These are phyloP conservation scores for Cicer bijugum DNA, from an alignment of 306 rosid genomes.

Conservation along the genomic window DNA sequence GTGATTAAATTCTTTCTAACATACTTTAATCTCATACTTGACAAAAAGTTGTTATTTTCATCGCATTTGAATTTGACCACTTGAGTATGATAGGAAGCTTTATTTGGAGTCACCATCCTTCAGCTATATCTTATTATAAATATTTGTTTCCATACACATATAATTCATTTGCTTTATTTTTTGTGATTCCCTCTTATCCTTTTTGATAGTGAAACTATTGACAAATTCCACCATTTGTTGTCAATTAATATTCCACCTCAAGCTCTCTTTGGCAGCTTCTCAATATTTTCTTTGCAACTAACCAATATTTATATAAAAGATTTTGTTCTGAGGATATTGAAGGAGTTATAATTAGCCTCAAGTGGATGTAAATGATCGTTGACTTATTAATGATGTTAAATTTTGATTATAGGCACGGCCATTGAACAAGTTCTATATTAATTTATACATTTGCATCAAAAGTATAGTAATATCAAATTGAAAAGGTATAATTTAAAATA, in stretches of 20 bases:
- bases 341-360: background rate
- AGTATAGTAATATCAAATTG: background rate
- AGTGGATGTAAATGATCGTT: conserved; percentile 15
- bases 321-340: background rate
- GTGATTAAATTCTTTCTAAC: background rate
- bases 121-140: conserved; percentile 9
- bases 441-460: background rate
- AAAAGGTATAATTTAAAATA: background rate
- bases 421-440: conserved; percentile 2
- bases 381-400: background rate
- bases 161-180: conserved; percentile 34
- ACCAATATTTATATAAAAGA: conserved; percentile 28
- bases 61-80: background rate
- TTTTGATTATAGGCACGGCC: background rate
- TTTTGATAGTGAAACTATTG: conserved; percentile 27
- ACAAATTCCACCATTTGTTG: conserved; percentile 26
- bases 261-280: conserved; percentile 29
- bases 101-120: conserved; percentile 27
- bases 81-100: conserved; percentile 16
- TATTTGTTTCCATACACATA: conserved; percentile 18
- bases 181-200: conserved; percentile 41
- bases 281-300: conserved; percentile 26
- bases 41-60: background rate
- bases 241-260: conserved; percentile 10
- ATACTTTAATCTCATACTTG: background rate